Evolutionary conservation across 768 basidiomycete species (phyloP), one percentile per base, ranked within the genome.

Genomic region (Auricularia auricula-judae): DNA sequence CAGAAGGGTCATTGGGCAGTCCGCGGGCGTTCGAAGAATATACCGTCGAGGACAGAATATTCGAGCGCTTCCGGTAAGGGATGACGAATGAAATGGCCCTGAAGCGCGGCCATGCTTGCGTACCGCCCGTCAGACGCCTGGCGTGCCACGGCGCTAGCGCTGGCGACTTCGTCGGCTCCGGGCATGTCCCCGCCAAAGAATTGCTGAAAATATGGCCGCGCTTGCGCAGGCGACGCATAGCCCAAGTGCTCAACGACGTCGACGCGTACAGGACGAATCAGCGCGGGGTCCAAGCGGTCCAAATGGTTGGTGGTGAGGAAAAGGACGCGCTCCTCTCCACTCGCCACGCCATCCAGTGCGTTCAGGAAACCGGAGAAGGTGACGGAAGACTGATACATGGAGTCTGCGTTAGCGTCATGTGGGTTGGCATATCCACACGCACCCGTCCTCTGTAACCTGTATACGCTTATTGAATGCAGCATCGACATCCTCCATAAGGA

Each of bases 261-360:
- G 54, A 99, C 95, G 10, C 97, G 85, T 18, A 96, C 97, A 0
- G 97, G 96, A 62, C 97, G 86, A 71, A 98, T 92, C 58, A 99
- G 84, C 0, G 97, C 97, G 4, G 93, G 88, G 75, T 99, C 97
- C 42, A 99, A 84, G 67, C 81, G 82, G 66, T 90, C 86, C 63
- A 91, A 73, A 70, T 98, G 97, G 74, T 99, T 99, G n/a, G 97
- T 98, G 0, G 97, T 99, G 87, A 99, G 91, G 77, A 99, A 99
- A 42, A 99, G 85, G 72, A 99, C 88, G n/a, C 97, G 87, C 71
- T 97, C 94, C 76, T 98, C 95, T 51, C 94, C 93, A 11, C 96
- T 97, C 4, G 93, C 96, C 34, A 99, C 96, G 18, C 97, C 97
- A 72, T 99, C 97, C 2, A 99, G 53, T 98, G 78, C 94, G 72